Conservation (phyloP, 192 early-diverging fungal genomes). For the Coemansia sp. region DNA sequence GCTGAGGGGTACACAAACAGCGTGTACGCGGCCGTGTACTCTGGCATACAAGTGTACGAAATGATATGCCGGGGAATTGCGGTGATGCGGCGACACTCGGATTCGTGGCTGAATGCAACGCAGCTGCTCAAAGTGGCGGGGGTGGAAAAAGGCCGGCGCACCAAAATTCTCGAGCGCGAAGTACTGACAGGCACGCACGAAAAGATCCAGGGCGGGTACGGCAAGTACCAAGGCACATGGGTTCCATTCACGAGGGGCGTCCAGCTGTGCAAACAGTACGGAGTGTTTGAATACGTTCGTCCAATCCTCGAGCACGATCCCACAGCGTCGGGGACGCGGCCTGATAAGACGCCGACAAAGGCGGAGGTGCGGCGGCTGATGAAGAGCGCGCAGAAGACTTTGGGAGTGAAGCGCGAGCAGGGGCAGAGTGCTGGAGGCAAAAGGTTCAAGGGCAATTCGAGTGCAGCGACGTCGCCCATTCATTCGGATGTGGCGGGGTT, state of each 20-base stretch:
- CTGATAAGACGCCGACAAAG: constrained; percentile 61
- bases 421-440: no score
- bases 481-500: constrained; percentile 32
- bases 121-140: constrained; percentile 97
- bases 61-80: constrained; percentile 77
- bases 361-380: constrained; percentile 40
- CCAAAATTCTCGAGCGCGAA: constrained; percentile 92
- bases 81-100: constrained; percentile 77
- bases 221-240: constrained; percentile 96
- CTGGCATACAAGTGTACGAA: constrained; percentile 94
- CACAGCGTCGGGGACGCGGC: constrained; percentile 54
- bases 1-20: constrained; percentile 13
- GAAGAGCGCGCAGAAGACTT: constrained; percentile 30
- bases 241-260: constrained; percentile 86
- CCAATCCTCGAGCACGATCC: constrained; percentile 81
- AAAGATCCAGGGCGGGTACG: constrained; percentile 98
- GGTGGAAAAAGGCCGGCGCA: constrained; percentile 89
- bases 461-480: constrained; percentile 45
- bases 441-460: constrained; percentile 13
- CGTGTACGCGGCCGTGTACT: constrained; percentile 90
- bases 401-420: neutral
- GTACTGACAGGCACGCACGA: constrained; percentile 85
- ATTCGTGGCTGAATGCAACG: constrained; percentile 95
- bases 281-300: constrained; percentile 69
- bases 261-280: constrained; percentile 75